Evolutionary conservation across 2,329 filamentous ascomycete genomes (phyloP).

Genomic region (Aspergillus sojae): DNA sequence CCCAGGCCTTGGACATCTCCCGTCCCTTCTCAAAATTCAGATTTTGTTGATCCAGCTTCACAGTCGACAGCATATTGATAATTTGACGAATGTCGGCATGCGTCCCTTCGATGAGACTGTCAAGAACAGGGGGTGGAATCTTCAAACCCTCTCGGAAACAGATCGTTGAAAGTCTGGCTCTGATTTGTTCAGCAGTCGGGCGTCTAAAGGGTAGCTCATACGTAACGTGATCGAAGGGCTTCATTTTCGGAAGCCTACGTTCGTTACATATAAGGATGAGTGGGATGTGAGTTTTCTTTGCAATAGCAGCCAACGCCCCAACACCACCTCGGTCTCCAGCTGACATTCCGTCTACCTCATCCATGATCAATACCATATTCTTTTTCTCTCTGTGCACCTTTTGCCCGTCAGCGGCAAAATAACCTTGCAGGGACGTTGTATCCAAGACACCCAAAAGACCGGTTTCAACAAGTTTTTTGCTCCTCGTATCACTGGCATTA

Average conservation of each 20-base stretch:
- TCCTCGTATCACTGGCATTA: constrained; percentile 93
- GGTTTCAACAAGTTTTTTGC: constrained; percentile 91
- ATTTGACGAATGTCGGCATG: constrained; percentile 96
- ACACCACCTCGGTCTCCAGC: constrained; percentile 95
- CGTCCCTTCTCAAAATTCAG: constrained; percentile 87
- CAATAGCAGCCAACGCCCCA: constrained; percentile 88
- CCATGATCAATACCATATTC: constrained; percentile 96
- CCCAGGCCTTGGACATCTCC: constrained; percentile 95
- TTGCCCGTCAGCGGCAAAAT: constrained; percentile 82
- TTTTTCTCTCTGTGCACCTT: constrained; percentile 79
- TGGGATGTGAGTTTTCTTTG: constrained; percentile 91
- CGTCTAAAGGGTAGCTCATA: constrained; percentile 86
- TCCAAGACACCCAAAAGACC: constrained; percentile 89
- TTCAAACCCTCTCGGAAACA: constrained; percentile 89
- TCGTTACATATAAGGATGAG: constrained; percentile 99
- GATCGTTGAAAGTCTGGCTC: constrained; percentile 91
- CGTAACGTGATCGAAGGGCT: constrained; percentile 86
- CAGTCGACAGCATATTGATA: constrained; percentile 96
- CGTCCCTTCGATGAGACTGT: constrained; percentile 92
- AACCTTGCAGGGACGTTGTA: constrained; percentile 89
- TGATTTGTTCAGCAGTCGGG: constrained; percentile 87
- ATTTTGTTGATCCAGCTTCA: constrained; percentile 79
- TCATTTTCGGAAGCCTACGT: constrained; percentile 92
- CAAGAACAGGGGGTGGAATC: constrained; percentile 78
- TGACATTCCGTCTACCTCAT: constrained; percentile 98